Evolutionary conservation across 148 eudicot species (phyloP), one percentile per base, ranked within the genome.

Genomic region (Nepenthes gracilis): DNA sequence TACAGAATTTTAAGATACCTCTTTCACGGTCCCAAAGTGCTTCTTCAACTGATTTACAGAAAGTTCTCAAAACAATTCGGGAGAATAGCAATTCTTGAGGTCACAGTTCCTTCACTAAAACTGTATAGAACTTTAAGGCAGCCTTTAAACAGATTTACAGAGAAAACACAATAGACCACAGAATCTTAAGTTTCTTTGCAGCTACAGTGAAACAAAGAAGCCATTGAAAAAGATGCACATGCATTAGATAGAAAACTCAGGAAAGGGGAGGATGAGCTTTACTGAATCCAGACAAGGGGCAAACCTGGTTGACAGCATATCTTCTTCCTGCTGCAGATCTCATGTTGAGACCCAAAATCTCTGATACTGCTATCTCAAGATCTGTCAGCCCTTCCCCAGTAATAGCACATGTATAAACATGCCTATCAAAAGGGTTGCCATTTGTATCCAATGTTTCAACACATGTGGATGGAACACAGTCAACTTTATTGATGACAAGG

Each of bases 261-360:
- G 23, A 6, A 49, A 49, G 53, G 2, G 6, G 53, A 5, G 15
- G 15, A n/a, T 11, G 13, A 49, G 15, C 2, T 1, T 11, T 12
- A 49, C 12, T 40, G 33, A 2, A 55, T 9, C 5, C 23, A 58
- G 43, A 35, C 43, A 12, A 40, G 23, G 9, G 23, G 64, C 70
- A 49, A 55, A 93, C 98, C 96, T 88, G 96, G 70, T 88, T 93
- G 59, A 88, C 79, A 50, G 91, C 70, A 96, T 96, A 93, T 70
- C 81, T 84, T 67, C 85, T 64, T 33, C 98, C 98, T 9, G 83
- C 88, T 15, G 82, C 43, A 52, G 85, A 80, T 66, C 88, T 73
- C 35, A 47, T 79, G 66, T 84, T 72, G 54, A 88, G 81, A 56
- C 96, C 98, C 35, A 84, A 82, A 63, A 86, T 73, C 69, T 93